phyloP scores from a whole-genome alignment of 495 filamentous ascomycete species.

The Lindgomyces ingoldianus region DNA sequence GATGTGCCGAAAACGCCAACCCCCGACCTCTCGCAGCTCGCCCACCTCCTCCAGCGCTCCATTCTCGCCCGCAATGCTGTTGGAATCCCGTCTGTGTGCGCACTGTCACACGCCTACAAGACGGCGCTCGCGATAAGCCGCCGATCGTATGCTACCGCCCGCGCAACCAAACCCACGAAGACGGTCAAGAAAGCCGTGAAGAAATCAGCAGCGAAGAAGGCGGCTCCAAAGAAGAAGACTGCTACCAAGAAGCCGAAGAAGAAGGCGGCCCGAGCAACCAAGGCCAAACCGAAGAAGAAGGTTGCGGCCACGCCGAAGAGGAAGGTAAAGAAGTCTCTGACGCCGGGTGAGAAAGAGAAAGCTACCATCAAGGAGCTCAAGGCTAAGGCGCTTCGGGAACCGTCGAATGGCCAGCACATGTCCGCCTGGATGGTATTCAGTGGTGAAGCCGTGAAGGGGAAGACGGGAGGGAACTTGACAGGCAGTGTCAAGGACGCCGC shows the following conservation, averaged over 20 bases:
- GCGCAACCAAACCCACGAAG: constrained; percentile 18
- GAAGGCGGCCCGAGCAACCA: constrained; percentile 9
- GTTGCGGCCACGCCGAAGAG: constrained; percentile 1
- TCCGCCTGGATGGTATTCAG: constrained; percentile 36
- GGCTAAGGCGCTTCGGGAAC: constrained; percentile 36
- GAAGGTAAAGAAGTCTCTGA: constrained; percentile 7
- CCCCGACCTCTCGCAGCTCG: constrained; percentile 37
- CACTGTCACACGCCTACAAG: constrained; percentile 25
- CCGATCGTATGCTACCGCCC: constrained; percentile 35
- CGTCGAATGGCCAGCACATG: background rate
- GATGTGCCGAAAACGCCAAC: constrained; percentile 38
- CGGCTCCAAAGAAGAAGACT: constrained; percentile 19
- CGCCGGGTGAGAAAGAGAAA: constrained; percentile 25
- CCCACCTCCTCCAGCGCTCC: constrained; percentile 27
- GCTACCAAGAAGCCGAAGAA: constrained; percentile 16
- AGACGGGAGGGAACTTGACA: background rate
- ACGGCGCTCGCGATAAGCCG: constrained; percentile 12
- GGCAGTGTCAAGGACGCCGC: constrained; percentile 4
- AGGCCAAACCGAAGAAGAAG: constrained; percentile 31
- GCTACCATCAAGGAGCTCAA: constrained; percentile 25
- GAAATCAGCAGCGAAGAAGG: constrained; percentile 26
- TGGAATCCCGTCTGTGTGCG: constrained; percentile 15
- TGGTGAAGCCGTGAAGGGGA: constrained; percentile 23
- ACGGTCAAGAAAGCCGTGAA: constrained; percentile 28
- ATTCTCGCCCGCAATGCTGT: constrained; percentile 25